Conservation (phyloP, 2,329 filamentous ascomycete species). For the Aureobasidium sp. region DNA sequence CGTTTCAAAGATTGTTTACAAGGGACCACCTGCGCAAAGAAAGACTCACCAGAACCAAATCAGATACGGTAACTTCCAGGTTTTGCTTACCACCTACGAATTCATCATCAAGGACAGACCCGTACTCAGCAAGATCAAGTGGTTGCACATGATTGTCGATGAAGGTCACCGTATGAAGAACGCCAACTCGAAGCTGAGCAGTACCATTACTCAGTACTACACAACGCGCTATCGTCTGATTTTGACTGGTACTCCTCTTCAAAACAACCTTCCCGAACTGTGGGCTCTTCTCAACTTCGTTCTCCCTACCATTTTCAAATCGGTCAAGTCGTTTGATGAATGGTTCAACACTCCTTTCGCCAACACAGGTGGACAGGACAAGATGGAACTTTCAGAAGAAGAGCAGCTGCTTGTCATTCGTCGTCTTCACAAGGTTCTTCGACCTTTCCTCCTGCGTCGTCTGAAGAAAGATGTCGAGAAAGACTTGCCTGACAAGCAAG, state of each 20-base stretch:
- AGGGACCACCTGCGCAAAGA: constrained; percentile 80
- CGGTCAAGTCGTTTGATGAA: constrained; percentile 95
- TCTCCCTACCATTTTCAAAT: constrained; percentile 97
- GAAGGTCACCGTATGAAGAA: constrained; percentile 99
- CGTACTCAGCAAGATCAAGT: constrained; percentile 95
- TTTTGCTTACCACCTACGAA: constrained; percentile 94
- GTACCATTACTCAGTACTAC: constrained; percentile 92
- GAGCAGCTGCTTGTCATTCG: constrained; percentile 97
- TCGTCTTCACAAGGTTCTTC: constrained; percentile 93
- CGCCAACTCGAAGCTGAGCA: constrained; percentile 88
- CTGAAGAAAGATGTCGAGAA: constrained; percentile 99
- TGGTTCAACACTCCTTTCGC: constrained; percentile 99
- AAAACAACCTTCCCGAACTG: constrained; percentile 92
- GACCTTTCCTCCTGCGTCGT: constrained; percentile 94
- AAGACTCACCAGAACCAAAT: constrained; percentile 92
- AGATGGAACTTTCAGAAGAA: constrained; percentile 99
- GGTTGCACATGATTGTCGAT: constrained; percentile 99
- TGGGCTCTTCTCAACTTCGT: constrained; percentile 99
- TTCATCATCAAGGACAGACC: constrained; percentile 99
- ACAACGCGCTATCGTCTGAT: constrained; percentile 91
- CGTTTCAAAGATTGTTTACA: constrained; percentile 85
- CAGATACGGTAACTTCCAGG: constrained; percentile 90
- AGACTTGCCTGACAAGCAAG: constrained; percentile 96
- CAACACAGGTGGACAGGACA: constrained; percentile 95
- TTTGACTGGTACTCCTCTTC: constrained; percentile 90